Conservation (phyloP, 1,284 basidiomycete species). For the Porodaedalea pini region DNA sequence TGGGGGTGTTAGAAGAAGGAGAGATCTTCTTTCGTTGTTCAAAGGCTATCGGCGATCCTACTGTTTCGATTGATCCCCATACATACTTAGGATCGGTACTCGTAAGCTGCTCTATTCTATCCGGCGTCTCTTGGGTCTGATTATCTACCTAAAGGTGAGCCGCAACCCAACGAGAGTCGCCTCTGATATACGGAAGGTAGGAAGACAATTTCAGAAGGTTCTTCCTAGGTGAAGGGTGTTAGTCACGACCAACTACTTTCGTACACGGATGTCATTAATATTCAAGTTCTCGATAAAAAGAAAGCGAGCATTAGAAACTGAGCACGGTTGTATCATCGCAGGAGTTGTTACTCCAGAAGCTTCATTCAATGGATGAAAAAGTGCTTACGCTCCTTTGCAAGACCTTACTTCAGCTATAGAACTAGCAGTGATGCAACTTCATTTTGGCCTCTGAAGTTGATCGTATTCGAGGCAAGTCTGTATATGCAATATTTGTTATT, state of each 20-base stretch:
- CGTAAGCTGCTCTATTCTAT: constrained; percentile 44
- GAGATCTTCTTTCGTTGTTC: constrained; percentile 59
- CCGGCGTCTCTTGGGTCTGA: no score
- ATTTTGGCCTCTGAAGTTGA: no score
- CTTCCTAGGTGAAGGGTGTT: constrained; percentile 49
- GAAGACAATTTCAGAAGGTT: neutral
- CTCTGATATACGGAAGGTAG: constrained; percentile 60
- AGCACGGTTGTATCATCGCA: neutral
- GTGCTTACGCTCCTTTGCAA: no score
- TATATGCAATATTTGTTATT: no score
- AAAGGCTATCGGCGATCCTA: no score
- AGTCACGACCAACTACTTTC: constrained; percentile 41
- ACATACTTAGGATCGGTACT: constrained; percentile 49
- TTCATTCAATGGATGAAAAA: no score
- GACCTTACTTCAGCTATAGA: no score
- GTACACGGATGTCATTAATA: constrained; percentile 57
- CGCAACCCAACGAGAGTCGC: constrained; percentile 56
- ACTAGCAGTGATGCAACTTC: no score
- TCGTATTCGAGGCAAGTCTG: no score
- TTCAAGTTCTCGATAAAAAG: constrained; percentile 52
- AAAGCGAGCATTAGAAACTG: constrained; percentile 46
- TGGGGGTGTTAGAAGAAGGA: constrained; percentile 46
- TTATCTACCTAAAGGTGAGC: no score
- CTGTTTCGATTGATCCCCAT: constrained; percentile 39
- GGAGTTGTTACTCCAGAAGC: no score